phyloP scores from a whole-genome alignment of 2,329 filamentous ascomycete genomes.

The Chaetomium olivaceum region DNA sequence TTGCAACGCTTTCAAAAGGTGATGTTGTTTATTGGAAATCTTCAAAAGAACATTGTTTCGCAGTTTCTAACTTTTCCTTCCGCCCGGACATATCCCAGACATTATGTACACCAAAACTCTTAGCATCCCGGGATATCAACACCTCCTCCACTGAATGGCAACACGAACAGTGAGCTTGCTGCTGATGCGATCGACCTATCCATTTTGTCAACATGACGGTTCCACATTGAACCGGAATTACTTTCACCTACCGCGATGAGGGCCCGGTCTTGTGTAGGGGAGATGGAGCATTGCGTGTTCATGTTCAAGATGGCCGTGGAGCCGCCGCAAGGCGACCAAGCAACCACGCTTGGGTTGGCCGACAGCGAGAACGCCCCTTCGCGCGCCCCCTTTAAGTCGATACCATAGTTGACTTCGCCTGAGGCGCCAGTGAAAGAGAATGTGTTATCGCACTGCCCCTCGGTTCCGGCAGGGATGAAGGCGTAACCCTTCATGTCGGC shows the following conservation, averaged over 20 bases:
- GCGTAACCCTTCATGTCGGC: slow-evolving; percentile 24
- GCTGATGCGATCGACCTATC: slow-evolving; percentile 24
- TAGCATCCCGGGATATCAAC: not conserved
- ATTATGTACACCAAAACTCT: not conserved
- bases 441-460: slow-evolving; percentile 24
- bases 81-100: not conserved
- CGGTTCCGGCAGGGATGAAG: slow-evolving; percentile 20
- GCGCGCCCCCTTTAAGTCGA: slow-evolving; percentile 15
- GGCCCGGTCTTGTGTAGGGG: slow-evolving; percentile 12
- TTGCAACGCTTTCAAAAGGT: too few species aligned
- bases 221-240: not conserved
- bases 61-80: too few species aligned
- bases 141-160: slow-evolving; percentile 9
- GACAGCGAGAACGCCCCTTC: slow-evolving; percentile 24
- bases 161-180: slow-evolving; percentile 17
- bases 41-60: too few species aligned
- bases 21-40: too few species aligned
- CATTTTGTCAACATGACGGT: not conserved
- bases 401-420: slow-evolving; percentile 8
- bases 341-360: slow-evolving; percentile 19
- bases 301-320: slow-evolving; percentile 22
- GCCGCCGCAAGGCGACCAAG: slow-evolving; percentile 27
- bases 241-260: slow-evolving; percentile 21
- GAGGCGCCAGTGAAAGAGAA: slow-evolving; percentile 27
- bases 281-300: slow-evolving; percentile 22